These are phyloP conservation scores for Phaseolus lunatus DNA, from an alignment of 306 rosid genomes.

Conservation along the genomic window DNA sequence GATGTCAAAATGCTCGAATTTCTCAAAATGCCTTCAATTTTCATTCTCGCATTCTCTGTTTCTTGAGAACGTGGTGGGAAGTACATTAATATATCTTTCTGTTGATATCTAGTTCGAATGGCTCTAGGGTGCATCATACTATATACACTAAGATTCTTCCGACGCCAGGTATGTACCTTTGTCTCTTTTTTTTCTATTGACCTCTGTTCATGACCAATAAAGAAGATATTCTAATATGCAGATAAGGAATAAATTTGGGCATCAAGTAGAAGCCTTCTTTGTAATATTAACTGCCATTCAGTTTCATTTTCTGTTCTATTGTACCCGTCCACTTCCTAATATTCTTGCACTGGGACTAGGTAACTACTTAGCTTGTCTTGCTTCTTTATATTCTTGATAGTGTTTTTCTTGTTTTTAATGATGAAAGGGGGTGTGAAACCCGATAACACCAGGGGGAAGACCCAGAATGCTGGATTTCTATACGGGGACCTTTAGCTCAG, in stretches of 20 bases:
- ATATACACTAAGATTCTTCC: conserved; percentile 72
- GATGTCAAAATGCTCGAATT: conserved; percentile 11
- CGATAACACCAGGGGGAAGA: not conserved
- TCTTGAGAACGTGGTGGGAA: conserved; percentile 15
- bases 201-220: not conserved
- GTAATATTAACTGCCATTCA: conserved; percentile 76
- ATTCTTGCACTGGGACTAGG: conserved; percentile 81
- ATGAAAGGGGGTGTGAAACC: conserved; percentile 6
- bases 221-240: conserved; percentile 44
- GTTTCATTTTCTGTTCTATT: conserved; percentile 89
- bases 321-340: conserved; percentile 90
- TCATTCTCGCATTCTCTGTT: conserved; percentile 16
- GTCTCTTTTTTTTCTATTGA: not conserved
- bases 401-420: not conserved
- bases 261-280: conserved; percentile 90
- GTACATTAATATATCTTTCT: conserved; percentile 30
- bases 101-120: conserved; percentile 72
- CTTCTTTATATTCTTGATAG: not conserved
- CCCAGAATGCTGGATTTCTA: conserved; percentile 24
- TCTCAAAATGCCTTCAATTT: conserved; percentile 5
- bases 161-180: conserved; percentile 65
- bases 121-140: conserved; percentile 73
- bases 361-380: conserved; percentile 49
- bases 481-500: not conserved
- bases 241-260: conserved; percentile 80